These are phyloP conservation scores for Fusarium sp. DNA, from an alignment of 2,329 filamentous ascomycete genomes.

Conservation along the genomic window DNA sequence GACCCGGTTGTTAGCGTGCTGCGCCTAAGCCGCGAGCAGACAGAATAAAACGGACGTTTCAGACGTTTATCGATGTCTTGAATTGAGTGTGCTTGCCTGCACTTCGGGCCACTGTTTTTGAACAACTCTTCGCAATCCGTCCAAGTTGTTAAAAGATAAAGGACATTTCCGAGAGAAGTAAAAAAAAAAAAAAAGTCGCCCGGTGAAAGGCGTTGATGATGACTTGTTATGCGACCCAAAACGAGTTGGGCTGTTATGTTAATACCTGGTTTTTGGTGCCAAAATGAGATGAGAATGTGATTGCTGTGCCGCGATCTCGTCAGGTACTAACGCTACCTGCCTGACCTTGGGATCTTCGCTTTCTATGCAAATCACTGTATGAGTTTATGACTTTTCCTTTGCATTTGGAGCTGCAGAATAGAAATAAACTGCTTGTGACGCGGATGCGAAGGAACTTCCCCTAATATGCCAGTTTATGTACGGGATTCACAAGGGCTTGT, in stretches of 20 bases:
- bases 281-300: conserved; percentile 5
- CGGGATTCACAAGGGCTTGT: conserved; percentile 18
- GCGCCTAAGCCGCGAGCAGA: conserved; percentile 16
- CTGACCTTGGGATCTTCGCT: neutral
- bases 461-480: conserved; percentile 19
- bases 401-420: neutral
- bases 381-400: neutral
- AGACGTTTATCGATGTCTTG: conserved; percentile 22
- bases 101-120: conserved; percentile 7
- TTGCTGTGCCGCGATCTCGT: conserved; percentile 29
- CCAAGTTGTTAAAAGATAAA: neutral
- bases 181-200: neutral
- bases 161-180: neutral
- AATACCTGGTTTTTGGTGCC: conserved; percentile 5
- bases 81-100: conserved; percentile 3
- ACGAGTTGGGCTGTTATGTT: conserved; percentile 20
- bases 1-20: conserved; percentile 18
- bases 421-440: conserved; percentile 24
- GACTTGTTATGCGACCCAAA: conserved; percentile 3
- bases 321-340: conserved; percentile 23
- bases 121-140: conserved; percentile 4
- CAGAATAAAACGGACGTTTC: conserved; percentile 3
- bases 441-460: conserved; percentile 29
- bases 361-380: conserved; percentile 4
- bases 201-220: conserved; percentile 7